Conservation (phyloP, 2,329 filamentous ascomycete genomes). For the Tolypocladium album region DNA sequence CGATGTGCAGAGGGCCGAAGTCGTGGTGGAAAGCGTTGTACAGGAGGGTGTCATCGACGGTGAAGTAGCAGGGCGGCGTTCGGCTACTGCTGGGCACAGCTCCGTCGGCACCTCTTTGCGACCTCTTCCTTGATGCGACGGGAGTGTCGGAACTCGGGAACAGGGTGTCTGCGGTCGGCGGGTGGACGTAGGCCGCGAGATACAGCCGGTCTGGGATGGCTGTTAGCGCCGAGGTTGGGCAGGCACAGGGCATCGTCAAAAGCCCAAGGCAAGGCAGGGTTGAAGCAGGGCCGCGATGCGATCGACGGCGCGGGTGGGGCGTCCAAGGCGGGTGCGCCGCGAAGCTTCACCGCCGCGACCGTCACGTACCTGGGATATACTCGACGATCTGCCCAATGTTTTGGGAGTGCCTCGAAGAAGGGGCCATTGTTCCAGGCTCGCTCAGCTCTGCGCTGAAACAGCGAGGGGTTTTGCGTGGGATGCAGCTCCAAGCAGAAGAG, state of each 20-base stretch:
- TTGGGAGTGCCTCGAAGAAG: constrained; percentile 35
- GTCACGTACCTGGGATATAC: constrained; percentile 76
- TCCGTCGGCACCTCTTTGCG: constrained; percentile 49
- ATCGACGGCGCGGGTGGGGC: neutral
- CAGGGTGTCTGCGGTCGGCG: constrained; percentile 69
- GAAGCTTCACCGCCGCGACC: neutral
- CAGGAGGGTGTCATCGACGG: constrained; percentile 79
- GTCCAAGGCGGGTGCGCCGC: neutral
- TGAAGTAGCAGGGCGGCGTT: constrained; percentile 79
- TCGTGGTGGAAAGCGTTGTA: constrained; percentile 99
- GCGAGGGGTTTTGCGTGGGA: neutral
- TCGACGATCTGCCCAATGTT: constrained; percentile 86
- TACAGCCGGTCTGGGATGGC: constrained; percentile 72
- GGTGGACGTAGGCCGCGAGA: constrained; percentile 78
- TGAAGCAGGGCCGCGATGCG: neutral
- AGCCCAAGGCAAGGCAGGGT: neutral
- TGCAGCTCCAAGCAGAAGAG: neutral
- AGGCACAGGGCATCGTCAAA: too few species aligned
- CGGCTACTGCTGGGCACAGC: constrained; percentile 28
- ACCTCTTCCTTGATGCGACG: constrained; percentile 23
- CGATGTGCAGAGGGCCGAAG: constrained; percentile 95
- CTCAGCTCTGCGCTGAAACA: neutral
- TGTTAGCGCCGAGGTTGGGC: constrained; percentile 9
- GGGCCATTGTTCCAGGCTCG: constrained; percentile 33
- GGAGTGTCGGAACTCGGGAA: constrained; percentile 81